Percentiles rank a stretch among this genome's conserved stretches.
phyloP scores from a whole-genome alignment of 306 rosid species.

The Corylus americana region DNA sequence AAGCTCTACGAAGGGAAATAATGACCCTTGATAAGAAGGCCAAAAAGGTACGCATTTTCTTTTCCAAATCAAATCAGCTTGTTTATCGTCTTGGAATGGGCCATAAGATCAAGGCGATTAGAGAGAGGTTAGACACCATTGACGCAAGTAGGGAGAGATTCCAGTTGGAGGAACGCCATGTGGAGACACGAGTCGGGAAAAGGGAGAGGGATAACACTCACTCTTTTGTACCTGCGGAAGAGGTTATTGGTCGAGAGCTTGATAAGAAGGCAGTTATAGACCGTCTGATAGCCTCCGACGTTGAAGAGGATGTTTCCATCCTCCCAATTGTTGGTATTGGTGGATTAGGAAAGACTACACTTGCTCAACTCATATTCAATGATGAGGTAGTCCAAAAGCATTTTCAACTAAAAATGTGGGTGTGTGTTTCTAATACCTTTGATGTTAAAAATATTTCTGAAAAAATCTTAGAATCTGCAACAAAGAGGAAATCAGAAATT shows the following conservation, averaged over 20 bases:
- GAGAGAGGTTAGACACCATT: too few species aligned
- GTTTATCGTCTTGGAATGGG: too few species aligned
- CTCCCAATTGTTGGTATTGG: conserved; percentile 20
- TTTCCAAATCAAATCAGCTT: too few species aligned
- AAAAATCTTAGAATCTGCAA: background rate
- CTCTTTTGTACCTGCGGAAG: background rate
- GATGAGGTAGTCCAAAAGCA: background rate
- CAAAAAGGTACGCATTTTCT: too few species aligned
- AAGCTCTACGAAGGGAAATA: too few species aligned
- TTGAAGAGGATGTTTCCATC: background rate
- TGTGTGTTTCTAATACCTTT: background rate
- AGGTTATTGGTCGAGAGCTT: conserved; percentile 16
- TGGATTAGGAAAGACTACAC: conserved; percentile 26
- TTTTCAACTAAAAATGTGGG: conserved; percentile 11
- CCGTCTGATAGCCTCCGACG: background rate
- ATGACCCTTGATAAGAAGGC: too few species aligned
- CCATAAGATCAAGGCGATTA: too few species aligned
- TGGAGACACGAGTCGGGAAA: too few species aligned
- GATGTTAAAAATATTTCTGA: background rate
- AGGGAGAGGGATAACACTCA: too few species aligned
- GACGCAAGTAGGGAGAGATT: too few species aligned
- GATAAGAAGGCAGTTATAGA: background rate
- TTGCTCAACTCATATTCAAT: conserved; percentile 7
- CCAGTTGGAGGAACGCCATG: too few species aligned
- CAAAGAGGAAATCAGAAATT: too few species aligned